phyloP scores from a whole-genome alignment of 257 asterid genomes.

The Rehmannia glutinosa region DNA sequence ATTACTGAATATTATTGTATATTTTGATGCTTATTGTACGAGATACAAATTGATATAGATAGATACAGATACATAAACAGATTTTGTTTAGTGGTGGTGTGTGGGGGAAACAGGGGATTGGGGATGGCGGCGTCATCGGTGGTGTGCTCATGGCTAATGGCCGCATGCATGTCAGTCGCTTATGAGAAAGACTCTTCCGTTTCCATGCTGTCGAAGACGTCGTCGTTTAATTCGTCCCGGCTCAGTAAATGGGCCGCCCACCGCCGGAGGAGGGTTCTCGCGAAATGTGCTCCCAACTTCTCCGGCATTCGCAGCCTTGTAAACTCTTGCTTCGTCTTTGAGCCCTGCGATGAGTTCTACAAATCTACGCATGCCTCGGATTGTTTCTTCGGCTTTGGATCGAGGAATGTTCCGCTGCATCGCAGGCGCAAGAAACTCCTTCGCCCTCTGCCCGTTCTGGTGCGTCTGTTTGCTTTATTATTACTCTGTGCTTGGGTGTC shows the following conservation, averaged over 20 bases:
- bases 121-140: slow-evolving; percentile 54
- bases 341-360: slow-evolving; percentile 54
- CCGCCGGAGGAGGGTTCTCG: slow-evolving; percentile 36
- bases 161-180: slow-evolving; percentile 89
- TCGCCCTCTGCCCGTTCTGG: slow-evolving; percentile 35
- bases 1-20: not conserved
- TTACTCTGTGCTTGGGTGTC: not conserved
- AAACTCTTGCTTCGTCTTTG: slow-evolving; percentile 46
- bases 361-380: slow-evolving; percentile 30
- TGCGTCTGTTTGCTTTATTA: slow-evolving; percentile 14
- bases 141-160: slow-evolving; percentile 70
- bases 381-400: slow-evolving; percentile 38
- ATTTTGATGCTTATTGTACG: too few species aligned
- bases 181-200: slow-evolving; percentile 47
- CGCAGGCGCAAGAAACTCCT: slow-evolving; percentile 41
- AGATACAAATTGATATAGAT: not conserved
- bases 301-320: slow-evolving; percentile 43
- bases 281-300: slow-evolving; percentile 32
- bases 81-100: not conserved
- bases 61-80: not conserved
- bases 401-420: slow-evolving; percentile 33
- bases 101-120: slow-evolving; percentile 20
- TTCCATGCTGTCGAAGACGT: slow-evolving; percentile 30
- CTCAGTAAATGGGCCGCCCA: slow-evolving; percentile 46
- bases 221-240: slow-evolving; percentile 26